Evolutionary conservation across 1,139 yeast species (phyloP).

Genomic region (Candida smagusa): DNA sequence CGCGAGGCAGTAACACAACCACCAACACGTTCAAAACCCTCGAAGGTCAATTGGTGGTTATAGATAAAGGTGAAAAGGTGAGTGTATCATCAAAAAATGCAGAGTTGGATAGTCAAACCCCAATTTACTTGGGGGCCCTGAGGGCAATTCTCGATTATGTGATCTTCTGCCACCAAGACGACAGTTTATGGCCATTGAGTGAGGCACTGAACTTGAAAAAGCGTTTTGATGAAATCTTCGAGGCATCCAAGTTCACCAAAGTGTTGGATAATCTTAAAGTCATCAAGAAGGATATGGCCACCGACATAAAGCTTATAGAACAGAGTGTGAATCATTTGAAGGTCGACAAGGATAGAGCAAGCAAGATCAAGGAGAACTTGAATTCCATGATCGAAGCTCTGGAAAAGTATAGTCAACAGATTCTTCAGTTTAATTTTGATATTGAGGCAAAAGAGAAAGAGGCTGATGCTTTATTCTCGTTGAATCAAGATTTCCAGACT

Average conservation of each 20-base stretch:
- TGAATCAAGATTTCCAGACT: conserved; percentile 80
- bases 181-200: conserved; percentile 91
- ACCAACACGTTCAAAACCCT: conserved; percentile 76
- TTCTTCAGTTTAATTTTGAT: conserved; percentile 42
- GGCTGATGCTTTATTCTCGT: conserved; percentile 63
- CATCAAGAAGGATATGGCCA: conserved; percentile 72
- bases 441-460: conserved; percentile 55
- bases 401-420: conserved; percentile 45
- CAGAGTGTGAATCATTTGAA: conserved; percentile 76
- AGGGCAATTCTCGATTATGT: conserved; percentile 87
- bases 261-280: conserved; percentile 78
- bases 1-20: conserved; percentile 25
- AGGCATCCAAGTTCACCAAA: conserved; percentile 89
- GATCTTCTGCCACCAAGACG: conserved; percentile 97
- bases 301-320: conserved; percentile 70
- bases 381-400: conserved; percentile 42
- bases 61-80: conserved; percentile 56
- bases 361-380: conserved; percentile 50
- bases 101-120: conserved; percentile 81
- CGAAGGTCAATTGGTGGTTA: conserved; percentile 80
- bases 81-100: conserved; percentile 81
- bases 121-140: conserved; percentile 82
- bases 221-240: conserved; percentile 93
- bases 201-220: conserved; percentile 89
- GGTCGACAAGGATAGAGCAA: conserved; percentile 72